phyloP scores from a whole-genome alignment of 257 asterid genomes.

The Solanum commersonii region DNA sequence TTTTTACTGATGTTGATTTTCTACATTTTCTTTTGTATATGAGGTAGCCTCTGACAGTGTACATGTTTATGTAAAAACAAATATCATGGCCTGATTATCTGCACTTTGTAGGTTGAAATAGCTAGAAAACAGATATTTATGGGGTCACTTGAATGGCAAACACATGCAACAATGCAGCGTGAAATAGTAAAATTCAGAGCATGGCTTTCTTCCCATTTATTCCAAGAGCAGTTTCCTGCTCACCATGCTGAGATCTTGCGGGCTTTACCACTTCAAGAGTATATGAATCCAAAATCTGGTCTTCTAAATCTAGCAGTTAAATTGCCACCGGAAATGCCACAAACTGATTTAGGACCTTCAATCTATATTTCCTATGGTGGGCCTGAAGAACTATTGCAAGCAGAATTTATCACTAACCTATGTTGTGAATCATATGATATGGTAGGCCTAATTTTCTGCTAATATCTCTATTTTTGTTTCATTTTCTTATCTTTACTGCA shows the following conservation, averaged over 20 bases:
- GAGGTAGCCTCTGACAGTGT: not conserved
- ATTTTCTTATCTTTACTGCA: not conserved
- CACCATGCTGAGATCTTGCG: constrained; percentile 63
- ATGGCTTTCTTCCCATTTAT: constrained; percentile 71
- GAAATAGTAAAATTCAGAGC: constrained; percentile 62
- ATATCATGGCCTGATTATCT: not conserved
- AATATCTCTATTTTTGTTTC: not conserved
- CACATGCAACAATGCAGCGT: constrained; percentile 55
- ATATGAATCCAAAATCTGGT: constrained; percentile 70
- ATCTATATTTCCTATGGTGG: constrained; percentile 72
- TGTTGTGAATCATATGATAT: constrained; percentile 73
- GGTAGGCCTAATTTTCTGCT: constrained; percentile 32
- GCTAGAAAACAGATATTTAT: constrained; percentile 54
- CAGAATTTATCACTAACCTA: constrained; percentile 64
- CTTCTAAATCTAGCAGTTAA: constrained; percentile 67
- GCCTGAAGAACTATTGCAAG: constrained; percentile 55
- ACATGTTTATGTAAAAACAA: not conserved
- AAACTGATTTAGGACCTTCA: constrained; percentile 76
- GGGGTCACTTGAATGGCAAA: constrained; percentile 69
- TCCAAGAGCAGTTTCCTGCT: constrained; percentile 67
- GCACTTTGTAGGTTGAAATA: constrained; percentile 67
- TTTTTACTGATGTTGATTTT: not conserved
- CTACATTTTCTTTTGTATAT: not conserved
- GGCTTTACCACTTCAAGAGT: constrained; percentile 80
- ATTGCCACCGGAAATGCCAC: constrained; percentile 51